Evolutionary conservation across 2,329 filamentous ascomycete species (phyloP), one percentile per base, ranked within the genome.

Genomic region (Parascedosporium putredinis): DNA sequence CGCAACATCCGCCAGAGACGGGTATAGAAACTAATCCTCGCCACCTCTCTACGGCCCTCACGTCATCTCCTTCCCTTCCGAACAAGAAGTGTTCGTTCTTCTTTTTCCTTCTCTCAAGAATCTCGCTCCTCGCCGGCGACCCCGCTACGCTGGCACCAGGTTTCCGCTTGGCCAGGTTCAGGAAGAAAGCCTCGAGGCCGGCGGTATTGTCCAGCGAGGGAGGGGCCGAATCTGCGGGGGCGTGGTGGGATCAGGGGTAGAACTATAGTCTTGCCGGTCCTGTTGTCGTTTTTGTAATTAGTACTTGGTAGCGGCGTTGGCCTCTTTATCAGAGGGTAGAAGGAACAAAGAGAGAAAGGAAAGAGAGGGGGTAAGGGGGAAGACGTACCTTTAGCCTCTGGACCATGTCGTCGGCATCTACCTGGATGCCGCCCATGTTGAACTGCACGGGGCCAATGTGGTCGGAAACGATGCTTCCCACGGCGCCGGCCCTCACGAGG

Each of bases 351-450:
- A n/a, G 10, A 23, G 24, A 20, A 7, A 10, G 44, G 10, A 29
- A 12, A 40, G 8, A 40, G 34, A 16, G 44, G 48, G 2, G 5
- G 8, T 14, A 38, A 12, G 7, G 14, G 33, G 25, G 5, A n/a
- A 23, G 16, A 23, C 68, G 60, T 68, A 91, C 88, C 79, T 89
- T 90, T 53, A 95, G 73, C 58, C 86, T 80, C 64, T 89, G 85
- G 51, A 95, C 69, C 85, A 94, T 93, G 60, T 95, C 89, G 61
- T 95, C 90, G 7, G 89, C 89, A 66, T 96, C 89, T 25, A 95
- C 87, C 62, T 95, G 89, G 55, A 98, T 96, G 49, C 93, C 93
- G 38, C 93, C 93, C 77, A 98, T 93, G 64, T 98, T 98, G 70
- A 97, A 96, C 62, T 95, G 89, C 55, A 96, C 89, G 1, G 90